Conservation (phyloP, 257 asterid genomes). For the Hygrophila difformis region DNA sequence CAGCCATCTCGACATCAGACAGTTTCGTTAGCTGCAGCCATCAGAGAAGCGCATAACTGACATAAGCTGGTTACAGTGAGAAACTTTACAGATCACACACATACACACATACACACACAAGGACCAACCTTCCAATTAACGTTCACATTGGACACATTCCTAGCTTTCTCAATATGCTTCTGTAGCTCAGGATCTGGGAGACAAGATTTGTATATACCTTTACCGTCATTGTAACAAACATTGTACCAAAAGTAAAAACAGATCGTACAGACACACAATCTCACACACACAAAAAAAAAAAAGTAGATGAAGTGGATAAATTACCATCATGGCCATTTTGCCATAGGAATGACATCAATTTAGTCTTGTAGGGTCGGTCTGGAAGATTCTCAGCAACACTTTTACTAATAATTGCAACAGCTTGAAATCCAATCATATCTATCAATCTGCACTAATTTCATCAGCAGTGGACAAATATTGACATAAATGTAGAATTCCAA, state of each 20-base stretch:
- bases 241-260: conserved; percentile 13
- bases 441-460: conserved; percentile 28
- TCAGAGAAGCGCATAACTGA: too few species aligned
- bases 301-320: neutral
- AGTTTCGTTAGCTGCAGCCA: conserved; percentile 20
- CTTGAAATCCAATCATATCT: conserved; percentile 30
- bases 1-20: conserved; percentile 27
- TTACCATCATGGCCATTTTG: conserved; percentile 25
- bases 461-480: conserved; percentile 2
- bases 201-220: conserved; percentile 32
- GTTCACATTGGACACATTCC: conserved; percentile 64
- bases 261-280: neutral
- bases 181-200: conserved; percentile 23
- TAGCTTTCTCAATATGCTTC: conserved; percentile 59
- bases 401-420: conserved; percentile 15
- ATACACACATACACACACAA: conserved; percentile 5
- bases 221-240: conserved; percentile 26
- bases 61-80: too few species aligned
- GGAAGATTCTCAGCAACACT: conserved; percentile 15
- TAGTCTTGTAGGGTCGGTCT: conserved; percentile 19
- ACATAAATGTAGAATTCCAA: neutral
- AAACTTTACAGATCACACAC: too few species aligned
- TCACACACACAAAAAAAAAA: neutral
- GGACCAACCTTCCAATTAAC: conserved; percentile 17
- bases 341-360: conserved; percentile 21